Evolutionary conservation across 73 alveolate species (phyloP), one percentile per base, ranked within the genome.

Genomic region (Blepharisma stoltei): DNA sequence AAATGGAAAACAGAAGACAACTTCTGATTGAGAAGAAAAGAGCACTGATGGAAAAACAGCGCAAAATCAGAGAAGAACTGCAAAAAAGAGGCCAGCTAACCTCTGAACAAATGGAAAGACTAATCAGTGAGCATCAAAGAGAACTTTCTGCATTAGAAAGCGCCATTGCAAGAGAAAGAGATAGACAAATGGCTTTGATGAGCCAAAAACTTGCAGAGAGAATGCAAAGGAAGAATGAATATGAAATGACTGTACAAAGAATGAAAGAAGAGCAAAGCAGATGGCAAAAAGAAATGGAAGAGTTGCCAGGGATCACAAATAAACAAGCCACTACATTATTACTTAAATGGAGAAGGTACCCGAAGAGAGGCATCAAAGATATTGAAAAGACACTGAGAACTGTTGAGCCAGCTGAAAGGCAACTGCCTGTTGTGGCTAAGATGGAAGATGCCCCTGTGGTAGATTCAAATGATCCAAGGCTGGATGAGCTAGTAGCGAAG

Each of bases 81-180:
- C 11, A 14, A 25, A 60, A 25, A 25, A 0, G 46, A 60, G 73
- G 73, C 11, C 73, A 18, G 11, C 37, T 60, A 25, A 60, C 73
- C 14, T 14, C 14, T 14, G 73, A 60, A 25, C 73, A 60, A 25
- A 60, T 60, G 73, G 73, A 60, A 18, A 60, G 45, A 5, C 73
- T 60, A 14, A 60, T 60, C 4, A 38, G 46, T 25, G 73, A 60
- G 48, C 73, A 60, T 60, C 73, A 60, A 60, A 60, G 45, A 60
- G 73, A 60, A 60, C 45, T 60, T 14, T 14, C 14, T 60, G 73
- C 73, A 60, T 25, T 60, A 2, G 73, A 60, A 60, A 60, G 14
- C 46, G 73, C 73, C 2, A 60, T 60, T 20, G 73, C 73, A 14
- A 60, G 73, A 25, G 73, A 60, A 60, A 60, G 73, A 25, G 73